These are phyloP conservation scores for Penicillium flavigenum DNA, from an alignment of 495 filamentous ascomycete genomes.

Conservation along the genomic window DNA sequence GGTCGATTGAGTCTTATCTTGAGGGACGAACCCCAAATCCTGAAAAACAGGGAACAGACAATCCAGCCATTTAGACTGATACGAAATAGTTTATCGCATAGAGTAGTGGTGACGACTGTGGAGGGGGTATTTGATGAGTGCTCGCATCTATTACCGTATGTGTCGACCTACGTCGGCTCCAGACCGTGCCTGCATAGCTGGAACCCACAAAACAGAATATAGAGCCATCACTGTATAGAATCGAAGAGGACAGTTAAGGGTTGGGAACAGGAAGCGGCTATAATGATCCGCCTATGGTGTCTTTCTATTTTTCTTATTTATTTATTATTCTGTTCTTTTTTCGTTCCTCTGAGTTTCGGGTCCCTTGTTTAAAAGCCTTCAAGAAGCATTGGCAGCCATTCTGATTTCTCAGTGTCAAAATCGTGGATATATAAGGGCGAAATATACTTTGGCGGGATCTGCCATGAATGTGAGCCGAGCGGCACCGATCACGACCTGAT, in stretches of 20 bases:
- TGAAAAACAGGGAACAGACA: neutral
- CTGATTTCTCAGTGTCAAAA: neutral
- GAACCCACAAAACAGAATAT: neutral
- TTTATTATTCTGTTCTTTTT: neutral
- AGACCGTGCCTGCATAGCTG: conserved; percentile 18
- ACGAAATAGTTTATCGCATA: neutral
- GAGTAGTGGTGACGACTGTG: conserved; percentile 1
- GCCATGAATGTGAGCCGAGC: neutral
- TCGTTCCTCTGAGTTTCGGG: neutral
- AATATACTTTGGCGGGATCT: neutral
- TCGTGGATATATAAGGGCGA: neutral
- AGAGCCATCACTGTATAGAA: neutral
- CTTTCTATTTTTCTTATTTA: neutral
- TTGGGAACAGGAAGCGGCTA: neutral
- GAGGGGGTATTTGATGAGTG: neutral
- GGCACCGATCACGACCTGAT: conserved; percentile 11
- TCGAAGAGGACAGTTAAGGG: neutral
- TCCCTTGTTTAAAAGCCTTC: neutral
- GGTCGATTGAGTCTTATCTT: conserved; percentile 6
- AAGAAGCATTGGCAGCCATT: neutral
- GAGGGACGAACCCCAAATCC: neutral
- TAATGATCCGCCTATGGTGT: neutral
- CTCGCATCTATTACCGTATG: conserved; percentile 8
- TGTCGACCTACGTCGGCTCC: conserved; percentile 8
- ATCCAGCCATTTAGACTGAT: neutral